Percentiles rank a stretch among this genome's conserved stretches.
phyloP scores from a whole-genome alignment of 805 yeast species.

The Limtongozyma cylindracea region DNA sequence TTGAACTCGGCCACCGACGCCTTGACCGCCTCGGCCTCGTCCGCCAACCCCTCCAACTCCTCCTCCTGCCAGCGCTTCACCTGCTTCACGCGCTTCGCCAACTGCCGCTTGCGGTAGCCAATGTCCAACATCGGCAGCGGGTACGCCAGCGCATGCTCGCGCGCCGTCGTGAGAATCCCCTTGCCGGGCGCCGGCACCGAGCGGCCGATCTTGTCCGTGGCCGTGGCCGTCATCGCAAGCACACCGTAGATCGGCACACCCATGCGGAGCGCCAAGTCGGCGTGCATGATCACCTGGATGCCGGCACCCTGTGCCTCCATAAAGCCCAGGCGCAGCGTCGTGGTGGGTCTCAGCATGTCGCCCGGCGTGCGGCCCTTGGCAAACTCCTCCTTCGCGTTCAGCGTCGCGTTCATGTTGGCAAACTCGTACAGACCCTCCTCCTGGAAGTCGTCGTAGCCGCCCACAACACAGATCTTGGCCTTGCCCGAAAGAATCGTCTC shows the following conservation, averaged over 20 bases:
- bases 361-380: slow-evolving; percentile 94
- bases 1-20: slow-evolving; percentile 20
- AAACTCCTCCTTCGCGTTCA: slow-evolving; percentile 56
- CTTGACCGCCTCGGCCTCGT: slow-evolving; percentile 28
- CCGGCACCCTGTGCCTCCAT: slow-evolving; percentile 99
- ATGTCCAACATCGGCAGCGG: slow-evolving; percentile 66
- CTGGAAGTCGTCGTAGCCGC: slow-evolving; percentile 99
- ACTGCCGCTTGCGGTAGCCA: slow-evolving; percentile 83
- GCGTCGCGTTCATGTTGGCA: slow-evolving; percentile 88
- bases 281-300: slow-evolving; percentile 89
- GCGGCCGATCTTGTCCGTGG: slow-evolving; percentile 95
- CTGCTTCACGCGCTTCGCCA: slow-evolving; percentile 53
- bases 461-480: slow-evolving; percentile 90
- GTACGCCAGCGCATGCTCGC: slow-evolving; percentile 65
- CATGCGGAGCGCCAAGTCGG: slow-evolving; percentile 84
- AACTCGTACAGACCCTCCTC: slow-evolving; percentile 97
- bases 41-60: slow-evolving; percentile 46
- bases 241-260: slow-evolving; percentile 98
- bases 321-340: slow-evolving; percentile 90
- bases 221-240: slow-evolving; percentile 85
- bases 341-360: slow-evolving; percentile 97
- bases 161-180: slow-evolving; percentile 95
- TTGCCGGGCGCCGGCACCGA: slow-evolving; percentile 99
- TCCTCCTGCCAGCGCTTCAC: slow-evolving; percentile 65
- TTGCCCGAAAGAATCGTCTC: slow-evolving; percentile 85